Evolutionary conservation across 1,139 yeast species (phyloP).

Genomic region (Zygosaccharomyces pseudobailii): DNA sequence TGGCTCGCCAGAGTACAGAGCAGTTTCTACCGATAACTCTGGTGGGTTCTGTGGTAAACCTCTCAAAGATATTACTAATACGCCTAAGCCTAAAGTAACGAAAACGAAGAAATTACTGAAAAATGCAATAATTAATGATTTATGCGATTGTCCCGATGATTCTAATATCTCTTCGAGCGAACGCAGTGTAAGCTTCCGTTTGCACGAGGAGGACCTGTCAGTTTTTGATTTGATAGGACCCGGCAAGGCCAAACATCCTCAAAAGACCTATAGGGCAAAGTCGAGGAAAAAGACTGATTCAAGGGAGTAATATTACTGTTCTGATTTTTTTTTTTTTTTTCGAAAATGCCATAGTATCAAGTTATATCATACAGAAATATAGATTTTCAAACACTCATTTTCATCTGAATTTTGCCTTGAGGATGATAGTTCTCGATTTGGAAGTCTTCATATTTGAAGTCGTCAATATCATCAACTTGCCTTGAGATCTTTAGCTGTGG

Average conservation of each 20-base stretch:
- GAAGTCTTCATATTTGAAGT: constrained; percentile 83
- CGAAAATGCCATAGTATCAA: too few species aligned
- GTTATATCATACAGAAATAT: not conserved
- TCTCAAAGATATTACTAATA: constrained; percentile 26
- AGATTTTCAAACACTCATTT: constrained; percentile 51
- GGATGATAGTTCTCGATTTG: constrained; percentile 76
- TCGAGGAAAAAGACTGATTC: constrained; percentile 9
- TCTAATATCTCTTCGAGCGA: constrained; percentile 1
- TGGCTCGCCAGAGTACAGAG: not conserved
- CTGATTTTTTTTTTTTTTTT: not conserved
- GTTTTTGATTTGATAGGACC: constrained; percentile 31
- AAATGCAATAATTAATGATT: constrained; percentile 28
- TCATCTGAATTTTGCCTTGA: constrained; percentile 80
- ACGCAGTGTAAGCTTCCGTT: constrained; percentile 20
- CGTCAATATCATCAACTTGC: constrained; percentile 70
- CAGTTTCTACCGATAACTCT: not conserved
- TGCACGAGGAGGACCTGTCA: constrained; percentile 29
- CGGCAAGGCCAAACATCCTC: constrained; percentile 15
- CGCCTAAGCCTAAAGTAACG: constrained; percentile 9
- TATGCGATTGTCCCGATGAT: constrained; percentile 21
- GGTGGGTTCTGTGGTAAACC: not conserved
- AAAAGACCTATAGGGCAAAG: constrained; percentile 26
- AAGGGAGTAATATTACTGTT: not conserved
- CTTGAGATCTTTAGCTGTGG: constrained; percentile 73
- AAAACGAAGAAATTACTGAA: constrained; percentile 26